Conservation (phyloP, 2,329 filamentous ascomycete species). For the Aspergillaceae sp. region DNA sequence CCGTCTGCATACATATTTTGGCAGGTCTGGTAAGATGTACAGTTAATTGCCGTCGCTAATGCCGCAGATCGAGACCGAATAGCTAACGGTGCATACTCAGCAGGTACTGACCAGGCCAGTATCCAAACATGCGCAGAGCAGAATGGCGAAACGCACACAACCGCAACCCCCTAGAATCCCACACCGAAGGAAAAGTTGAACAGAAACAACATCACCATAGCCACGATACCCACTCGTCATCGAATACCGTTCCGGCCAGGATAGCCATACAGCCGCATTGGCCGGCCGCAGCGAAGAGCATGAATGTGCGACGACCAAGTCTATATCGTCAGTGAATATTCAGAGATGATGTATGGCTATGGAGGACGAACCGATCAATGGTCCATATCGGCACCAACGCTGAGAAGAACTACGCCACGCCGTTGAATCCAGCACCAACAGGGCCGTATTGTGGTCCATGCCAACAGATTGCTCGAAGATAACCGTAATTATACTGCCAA, state of each 20-base stretch:
- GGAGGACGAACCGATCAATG: slow-evolving; percentile 22
- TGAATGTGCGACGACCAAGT: slow-evolving; percentile 49
- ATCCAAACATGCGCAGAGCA: slow-evolving; percentile 14
- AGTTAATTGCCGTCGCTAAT: slow-evolving; percentile 44
- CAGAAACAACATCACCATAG: slow-evolving; percentile 44
- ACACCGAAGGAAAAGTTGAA: slow-evolving; percentile 49
- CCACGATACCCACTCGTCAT: slow-evolving; percentile 35
- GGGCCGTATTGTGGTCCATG: slow-evolving; percentile 30
- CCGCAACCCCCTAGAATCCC: slow-evolving; percentile 39
- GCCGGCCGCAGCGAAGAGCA: slow-evolving; percentile 48
- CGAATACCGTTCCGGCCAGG: slow-evolving; percentile 37
- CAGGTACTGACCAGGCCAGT: slow-evolving; percentile 23
- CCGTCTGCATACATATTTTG: neutral
- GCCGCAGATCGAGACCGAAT: slow-evolving; percentile 45
- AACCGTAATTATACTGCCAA: slow-evolving; percentile 27
- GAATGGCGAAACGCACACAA: slow-evolving; percentile 13
- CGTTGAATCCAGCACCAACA: slow-evolving; percentile 35
- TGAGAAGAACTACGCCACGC: slow-evolving; percentile 34
- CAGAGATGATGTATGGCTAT: neutral
- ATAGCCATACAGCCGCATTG: slow-evolving; percentile 44
- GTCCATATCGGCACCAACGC: slow-evolving; percentile 31
- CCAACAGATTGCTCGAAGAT: slow-evolving; percentile 41
- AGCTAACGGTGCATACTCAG: slow-evolving; percentile 39
- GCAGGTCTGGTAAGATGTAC: slow-evolving; percentile 8
- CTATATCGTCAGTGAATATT: slow-evolving; percentile 3